phyloP scores from a whole-genome alignment of 805 yeast species.

The Candida ascalaphidarum region DNA sequence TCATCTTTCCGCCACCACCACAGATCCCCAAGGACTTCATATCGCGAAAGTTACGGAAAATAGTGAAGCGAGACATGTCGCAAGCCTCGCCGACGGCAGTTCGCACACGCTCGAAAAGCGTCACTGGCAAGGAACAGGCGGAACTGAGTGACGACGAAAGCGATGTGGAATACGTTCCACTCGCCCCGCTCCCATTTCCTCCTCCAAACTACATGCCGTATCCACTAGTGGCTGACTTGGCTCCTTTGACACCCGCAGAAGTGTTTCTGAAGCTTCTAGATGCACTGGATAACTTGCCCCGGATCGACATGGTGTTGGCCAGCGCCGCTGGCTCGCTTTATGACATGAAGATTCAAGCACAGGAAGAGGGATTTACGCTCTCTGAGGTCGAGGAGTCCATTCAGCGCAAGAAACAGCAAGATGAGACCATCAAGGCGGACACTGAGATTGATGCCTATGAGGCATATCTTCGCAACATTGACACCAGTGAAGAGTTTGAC shows the following conservation, averaged over 20 bases:
- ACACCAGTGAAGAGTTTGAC: constrained; percentile 13
- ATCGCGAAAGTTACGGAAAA: too few species aligned
- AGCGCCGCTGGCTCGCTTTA: constrained; percentile 37
- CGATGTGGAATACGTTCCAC: constrained; percentile 2
- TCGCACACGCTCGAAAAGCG: too few species aligned
- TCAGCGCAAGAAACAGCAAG: constrained; percentile 1
- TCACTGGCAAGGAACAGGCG: too few species aligned
- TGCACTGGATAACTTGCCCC: constrained; percentile 27
- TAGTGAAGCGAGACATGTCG: too few species aligned
- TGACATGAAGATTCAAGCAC: constrained; percentile 27
- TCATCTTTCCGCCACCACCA: constrained; percentile 36
- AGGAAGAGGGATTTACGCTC: constrained; percentile 21
- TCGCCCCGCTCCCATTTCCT: constrained; percentile 38
- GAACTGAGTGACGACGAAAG: too few species aligned
- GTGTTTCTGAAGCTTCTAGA: constrained; percentile 26
- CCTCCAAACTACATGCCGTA: constrained; percentile 39
- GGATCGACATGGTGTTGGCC: constrained; percentile 37
- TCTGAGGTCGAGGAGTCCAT: constrained; percentile 8
- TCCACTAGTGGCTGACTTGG: constrained; percentile 27
- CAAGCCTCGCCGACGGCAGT: too few species aligned
- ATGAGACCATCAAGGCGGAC: constrained; percentile 5
- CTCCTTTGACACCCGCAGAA: constrained; percentile 25
- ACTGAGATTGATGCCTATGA: constrained; percentile 15
- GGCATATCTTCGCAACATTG: constrained; percentile 14
- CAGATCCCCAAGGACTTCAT: too few species aligned